Evolutionary conservation across 257 asterid genomes (phyloP).

Genomic region (Solanum virginianum): DNA sequence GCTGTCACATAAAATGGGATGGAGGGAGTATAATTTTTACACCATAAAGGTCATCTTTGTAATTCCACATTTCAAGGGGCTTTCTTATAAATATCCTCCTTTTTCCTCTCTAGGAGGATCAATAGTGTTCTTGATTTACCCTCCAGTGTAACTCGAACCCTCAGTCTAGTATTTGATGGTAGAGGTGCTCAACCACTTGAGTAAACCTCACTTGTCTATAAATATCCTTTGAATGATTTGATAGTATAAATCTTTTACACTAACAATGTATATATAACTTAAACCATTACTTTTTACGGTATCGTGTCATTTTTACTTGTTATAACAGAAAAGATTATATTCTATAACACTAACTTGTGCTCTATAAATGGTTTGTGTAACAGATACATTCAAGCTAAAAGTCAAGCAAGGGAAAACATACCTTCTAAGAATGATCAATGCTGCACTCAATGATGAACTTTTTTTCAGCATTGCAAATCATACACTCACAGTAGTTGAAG

Average conservation of each 20-base stretch:
- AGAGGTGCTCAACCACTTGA: neutral
- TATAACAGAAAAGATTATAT: neutral
- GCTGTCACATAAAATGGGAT: too few relatives aligned
- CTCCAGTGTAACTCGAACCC: neutral
- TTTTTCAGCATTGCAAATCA: slow-evolving; percentile 38
- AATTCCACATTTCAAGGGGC: neutral
- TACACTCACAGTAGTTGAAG: slow-evolving; percentile 31
- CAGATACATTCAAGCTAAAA: slow-evolving; percentile 20
- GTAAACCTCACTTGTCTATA: neutral
- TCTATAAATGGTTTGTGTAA: neutral
- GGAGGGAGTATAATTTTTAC: too few relatives aligned
- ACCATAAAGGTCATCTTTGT: too few relatives aligned
- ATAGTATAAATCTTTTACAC: neutral
- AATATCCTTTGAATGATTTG: neutral
- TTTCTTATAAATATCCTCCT: accelerated
- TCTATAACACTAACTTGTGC: neutral
- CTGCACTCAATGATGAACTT: slow-evolving; percentile 29
- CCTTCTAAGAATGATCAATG: slow-evolving; percentile 27
- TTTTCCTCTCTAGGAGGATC: neutral
- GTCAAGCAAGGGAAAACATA: slow-evolving; percentile 22
- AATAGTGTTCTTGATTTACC: neutral
- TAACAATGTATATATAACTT: neutral
- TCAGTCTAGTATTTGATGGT: neutral
- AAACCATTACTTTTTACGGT: neutral
- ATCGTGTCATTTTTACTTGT: neutral